Percentiles rank a stretch among this genome's conserved stretches.
These are phyloP conservation scores for Colletotrichum sp. DNA, from an alignment of 2,329 filamentous ascomycete species.

Conservation along the genomic window DNA sequence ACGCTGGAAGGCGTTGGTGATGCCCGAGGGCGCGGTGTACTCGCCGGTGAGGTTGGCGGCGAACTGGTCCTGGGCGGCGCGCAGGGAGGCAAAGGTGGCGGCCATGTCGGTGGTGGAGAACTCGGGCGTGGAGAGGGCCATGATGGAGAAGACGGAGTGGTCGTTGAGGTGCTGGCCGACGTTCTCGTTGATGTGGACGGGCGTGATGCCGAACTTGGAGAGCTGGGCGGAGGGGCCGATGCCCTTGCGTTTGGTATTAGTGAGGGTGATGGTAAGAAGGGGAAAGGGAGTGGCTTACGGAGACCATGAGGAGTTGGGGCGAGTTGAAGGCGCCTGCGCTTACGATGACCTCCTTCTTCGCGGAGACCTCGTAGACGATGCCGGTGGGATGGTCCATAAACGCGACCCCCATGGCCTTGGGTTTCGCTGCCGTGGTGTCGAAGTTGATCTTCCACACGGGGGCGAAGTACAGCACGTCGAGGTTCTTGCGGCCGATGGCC, in stretches of 20 bases:
- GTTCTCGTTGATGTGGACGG: constrained; percentile 27
- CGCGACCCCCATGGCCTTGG: constrained; percentile 25
- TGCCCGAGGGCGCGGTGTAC: constrained; percentile 28
- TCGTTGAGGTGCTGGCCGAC: constrained; percentile 30
- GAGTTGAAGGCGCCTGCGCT: constrained; percentile 21
- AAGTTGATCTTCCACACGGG: constrained; percentile 25
- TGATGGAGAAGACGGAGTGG: constrained; percentile 32
- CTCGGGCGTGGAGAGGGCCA: constrained; percentile 26
- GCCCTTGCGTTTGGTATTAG: constrained; percentile 18
- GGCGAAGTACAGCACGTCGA: constrained; percentile 29
- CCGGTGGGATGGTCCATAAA: constrained; percentile 30
- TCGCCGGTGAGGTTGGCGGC: constrained; percentile 25
- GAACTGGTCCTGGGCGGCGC: constrained; percentile 26
- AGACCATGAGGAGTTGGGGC: constrained; percentile 23
- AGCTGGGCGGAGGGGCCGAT: constrained; percentile 23
- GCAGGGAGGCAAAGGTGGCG: constrained; percentile 21
- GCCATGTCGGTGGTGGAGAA: constrained; percentile 28
- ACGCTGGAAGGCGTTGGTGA: constrained; percentile 29
- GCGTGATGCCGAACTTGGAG: constrained; percentile 25
- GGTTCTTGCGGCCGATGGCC: constrained; percentile 23
- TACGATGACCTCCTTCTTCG: constrained; percentile 20
- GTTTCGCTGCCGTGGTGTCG: constrained; percentile 19
- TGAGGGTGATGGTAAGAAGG: accelerated
- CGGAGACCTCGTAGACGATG: constrained; percentile 18
- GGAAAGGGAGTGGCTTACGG: not conserved